These are phyloP conservation scores for Aspergillus bertholletiae DNA, from an alignment of 495 filamentous ascomycete genomes.

Conservation along the genomic window DNA sequence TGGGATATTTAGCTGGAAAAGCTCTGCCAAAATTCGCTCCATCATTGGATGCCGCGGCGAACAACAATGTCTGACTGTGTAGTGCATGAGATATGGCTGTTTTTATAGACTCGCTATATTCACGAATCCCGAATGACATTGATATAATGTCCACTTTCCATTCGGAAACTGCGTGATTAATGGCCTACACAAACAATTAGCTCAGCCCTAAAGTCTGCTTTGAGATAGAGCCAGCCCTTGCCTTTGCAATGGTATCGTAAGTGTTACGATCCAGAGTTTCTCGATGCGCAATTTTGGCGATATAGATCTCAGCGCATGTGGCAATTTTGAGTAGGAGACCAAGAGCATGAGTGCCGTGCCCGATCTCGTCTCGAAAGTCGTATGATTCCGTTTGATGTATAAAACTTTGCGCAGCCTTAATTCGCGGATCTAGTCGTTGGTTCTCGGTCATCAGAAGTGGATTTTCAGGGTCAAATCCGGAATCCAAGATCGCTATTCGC, in stretches of 20 bases:
- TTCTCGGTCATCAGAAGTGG: slow-evolving; percentile 17
- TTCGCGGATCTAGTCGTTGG: slow-evolving; percentile 16
- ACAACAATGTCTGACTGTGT: slow-evolving; percentile 22
- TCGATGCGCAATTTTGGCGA: slow-evolving; percentile 23
- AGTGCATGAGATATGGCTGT: slow-evolving; percentile 23
- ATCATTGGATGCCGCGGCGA: slow-evolving; percentile 33
- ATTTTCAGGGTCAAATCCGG: slow-evolving; percentile 26
- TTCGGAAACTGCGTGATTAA: slow-evolving; percentile 25
- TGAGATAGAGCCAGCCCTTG: slow-evolving; percentile 14
- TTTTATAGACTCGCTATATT: slow-evolving; percentile 22
- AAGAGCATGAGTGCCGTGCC: slow-evolving; percentile 31
- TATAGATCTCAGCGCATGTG: slow-evolving; percentile 28
- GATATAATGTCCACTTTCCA: slow-evolving; percentile 37
- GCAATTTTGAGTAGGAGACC: slow-evolving; percentile 29
- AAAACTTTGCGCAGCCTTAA: slow-evolving; percentile 24
- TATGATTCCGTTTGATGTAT: slow-evolving; percentile 16
- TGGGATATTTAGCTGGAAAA: slow-evolving; percentile 30
- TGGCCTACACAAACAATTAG: slow-evolving; percentile 22
- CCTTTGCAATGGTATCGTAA: slow-evolving; percentile 27
- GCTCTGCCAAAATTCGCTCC: slow-evolving; percentile 27
- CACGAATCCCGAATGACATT: slow-evolving; percentile 31
- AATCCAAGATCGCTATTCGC: slow-evolving; percentile 32
- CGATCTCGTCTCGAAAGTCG: slow-evolving; percentile 27
- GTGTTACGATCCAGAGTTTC: slow-evolving; percentile 19
- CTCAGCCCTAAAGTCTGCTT: slow-evolving; percentile 9